Evolutionary conservation across 805 yeast species (phyloP), one percentile per base, ranked within the genome.

Genomic region (Komagataella phaffii): DNA sequence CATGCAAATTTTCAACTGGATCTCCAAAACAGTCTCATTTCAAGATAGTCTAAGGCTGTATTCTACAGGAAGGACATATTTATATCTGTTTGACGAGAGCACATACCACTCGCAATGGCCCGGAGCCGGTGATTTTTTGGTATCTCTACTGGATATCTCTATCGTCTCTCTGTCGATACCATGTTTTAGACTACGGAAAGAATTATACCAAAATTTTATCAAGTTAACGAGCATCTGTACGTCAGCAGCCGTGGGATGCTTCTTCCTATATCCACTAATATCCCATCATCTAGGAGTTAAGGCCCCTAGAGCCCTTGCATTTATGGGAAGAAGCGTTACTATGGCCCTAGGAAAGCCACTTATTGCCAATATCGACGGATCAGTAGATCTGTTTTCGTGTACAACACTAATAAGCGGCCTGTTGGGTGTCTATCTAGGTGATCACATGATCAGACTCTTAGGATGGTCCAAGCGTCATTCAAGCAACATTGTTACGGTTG

Each of bases 291-390:
- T 86, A 24, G 89, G 89, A 1, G 80, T 86, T 4, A 71, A 81
- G 5, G 59, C 85, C 0, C 64, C 70, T 21, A 66, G 85, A 24
- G 73, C 90, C 0, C 71, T 86, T 40, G 93, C 91, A 1, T 85
- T 84, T 61, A 83, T 85, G 1, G 91, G 90, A 2, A 69, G 95
- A 54, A 81, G 88, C 8, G 88, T 83, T 17, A 86, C 95, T 0
- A 71, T 85, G 58, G 91, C 93, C 0, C 68, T 86, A 48, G 95
- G 93, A 0, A 77, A 86, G 0, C 95, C 95, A 1, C 71, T 85
- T 55, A 79, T 84, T 10, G 65, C 66, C n/a, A 73, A 87, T 0
- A 65, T 86, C 43, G 81, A 75, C 8, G 95, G 93, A 0, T 80
- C 85, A 1, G 72, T 79, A 2, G 78, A 86, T 3, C 70, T 86